Percentiles rank a stretch among this genome's conserved stretches.
Conservation (phyloP, 768 basidiomycete genomes). For the Ephemerocybe angulata region DNA sequence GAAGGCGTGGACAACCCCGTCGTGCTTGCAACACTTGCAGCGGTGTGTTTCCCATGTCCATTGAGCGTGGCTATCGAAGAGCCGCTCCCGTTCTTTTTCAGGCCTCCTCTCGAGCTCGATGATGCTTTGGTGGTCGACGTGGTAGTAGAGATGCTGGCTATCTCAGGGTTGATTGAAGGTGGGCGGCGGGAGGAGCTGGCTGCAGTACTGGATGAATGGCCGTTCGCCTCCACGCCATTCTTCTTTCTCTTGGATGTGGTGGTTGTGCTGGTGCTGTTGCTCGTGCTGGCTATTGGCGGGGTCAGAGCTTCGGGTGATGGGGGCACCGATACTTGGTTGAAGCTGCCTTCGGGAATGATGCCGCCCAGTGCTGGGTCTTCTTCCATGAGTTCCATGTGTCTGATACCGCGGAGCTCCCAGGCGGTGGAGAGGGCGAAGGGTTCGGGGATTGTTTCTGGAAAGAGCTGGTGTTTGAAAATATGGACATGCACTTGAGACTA, state of each 20-base stretch:
- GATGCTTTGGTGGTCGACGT: not conserved
- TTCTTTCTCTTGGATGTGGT: constrained; percentile 2
- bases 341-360: constrained; percentile 24
- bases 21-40: not conserved
- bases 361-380: constrained; percentile 51
- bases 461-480: not conserved
- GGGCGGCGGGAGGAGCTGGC: not conserved
- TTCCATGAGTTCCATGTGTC: constrained; percentile 40
- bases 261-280: too few species aligned
- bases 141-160: constrained; percentile 1
- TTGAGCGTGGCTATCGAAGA: not conserved
- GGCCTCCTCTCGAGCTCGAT: constrained; percentile 1
- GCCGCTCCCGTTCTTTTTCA: not conserved
- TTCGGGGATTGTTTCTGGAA: constrained; percentile 65
- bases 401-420: constrained; percentile 37
- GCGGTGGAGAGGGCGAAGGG: constrained; percentile 60
- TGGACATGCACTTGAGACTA: not conserved
- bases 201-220: not conserved
- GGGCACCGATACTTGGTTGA: constrained; percentile 21
- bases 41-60: not conserved
- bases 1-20: not conserved
- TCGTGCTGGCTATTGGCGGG: not conserved
- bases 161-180: not conserved
- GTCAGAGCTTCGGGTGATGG: constrained; percentile 8
- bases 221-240: constrained; percentile 1